phyloP scores from a whole-genome alignment of 2,329 filamentous ascomycete genomes.

The Metarhizium album region DNA sequence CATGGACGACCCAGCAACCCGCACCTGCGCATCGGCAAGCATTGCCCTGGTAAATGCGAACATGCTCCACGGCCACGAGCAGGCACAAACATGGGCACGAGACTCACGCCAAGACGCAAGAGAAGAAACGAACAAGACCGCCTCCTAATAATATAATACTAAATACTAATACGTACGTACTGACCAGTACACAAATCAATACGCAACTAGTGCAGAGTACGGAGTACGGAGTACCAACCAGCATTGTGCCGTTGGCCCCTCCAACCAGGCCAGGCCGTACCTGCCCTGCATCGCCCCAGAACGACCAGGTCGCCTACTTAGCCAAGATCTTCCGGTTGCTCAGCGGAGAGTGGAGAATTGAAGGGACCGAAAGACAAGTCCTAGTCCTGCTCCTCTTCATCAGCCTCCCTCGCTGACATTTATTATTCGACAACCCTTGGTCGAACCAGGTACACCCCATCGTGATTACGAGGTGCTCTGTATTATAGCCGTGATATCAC shows the following conservation, averaged over 20 bases:
- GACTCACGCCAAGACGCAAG: neutral
- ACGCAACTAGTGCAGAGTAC: too few species aligned
- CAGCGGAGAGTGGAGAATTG: constrained; percentile 5
- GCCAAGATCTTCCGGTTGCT: constrained; percentile 3
- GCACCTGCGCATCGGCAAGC: neutral
- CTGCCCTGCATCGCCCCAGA: neutral
- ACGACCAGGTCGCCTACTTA: neutral
- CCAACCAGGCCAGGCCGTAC: neutral
- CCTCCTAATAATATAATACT: too few species aligned
- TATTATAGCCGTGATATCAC: too few species aligned
- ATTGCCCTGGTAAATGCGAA: neutral
- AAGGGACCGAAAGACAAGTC: constrained; percentile 4
- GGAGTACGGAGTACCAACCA: too few species aligned
- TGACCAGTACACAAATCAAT: too few species aligned
- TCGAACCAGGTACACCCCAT: too few species aligned
- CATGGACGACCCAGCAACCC: neutral
- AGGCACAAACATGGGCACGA: neutral
- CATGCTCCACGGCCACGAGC: neutral
- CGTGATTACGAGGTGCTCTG: too few species aligned
- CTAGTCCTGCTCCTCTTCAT: neutral
- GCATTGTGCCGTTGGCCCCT: neutral
- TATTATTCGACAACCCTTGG: too few species aligned
- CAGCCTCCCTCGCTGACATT: constrained; percentile 4
- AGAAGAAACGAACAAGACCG: neutral
- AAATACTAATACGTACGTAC: too few species aligned